Percentiles rank a stretch among this genome's conserved stretches.
Evolutionary conservation across 768 basidiomycete genomes (phyloP).

Genomic region (Porphyrellus cyaneotinctus): DNA sequence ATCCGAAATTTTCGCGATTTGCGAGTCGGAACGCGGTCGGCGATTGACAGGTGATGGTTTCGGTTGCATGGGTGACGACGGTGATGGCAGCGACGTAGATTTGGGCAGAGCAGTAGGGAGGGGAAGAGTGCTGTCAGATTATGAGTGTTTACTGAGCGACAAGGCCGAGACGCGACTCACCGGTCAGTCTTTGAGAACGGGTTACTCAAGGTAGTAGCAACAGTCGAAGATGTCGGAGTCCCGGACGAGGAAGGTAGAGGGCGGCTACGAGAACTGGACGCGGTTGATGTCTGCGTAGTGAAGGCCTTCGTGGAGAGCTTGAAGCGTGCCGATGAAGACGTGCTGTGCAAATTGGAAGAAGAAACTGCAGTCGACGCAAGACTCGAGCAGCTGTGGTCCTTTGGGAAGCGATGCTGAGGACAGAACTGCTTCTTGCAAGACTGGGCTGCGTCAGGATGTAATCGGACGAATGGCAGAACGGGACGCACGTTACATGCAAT

Average conservation of each 20-base stretch:
- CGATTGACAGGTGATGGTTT: conserved; percentile 16
- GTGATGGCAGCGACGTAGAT: conserved; percentile 3
- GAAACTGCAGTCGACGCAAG: conserved; percentile 11
- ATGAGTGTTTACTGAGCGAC: conserved; percentile 55
- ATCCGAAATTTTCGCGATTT: conserved; percentile 34
- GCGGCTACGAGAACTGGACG: background rate
- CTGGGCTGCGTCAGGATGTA: conserved; percentile 34
- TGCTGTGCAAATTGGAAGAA: conserved; percentile 9
- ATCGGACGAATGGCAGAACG: background rate
- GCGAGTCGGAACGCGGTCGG: conserved; percentile 32
- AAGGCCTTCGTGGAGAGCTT: conserved; percentile 6
- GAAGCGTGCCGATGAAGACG: background rate
- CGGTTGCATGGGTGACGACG: conserved; percentile 8
- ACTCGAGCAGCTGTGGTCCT: conserved; percentile 57
- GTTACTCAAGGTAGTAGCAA: conserved; percentile 23
- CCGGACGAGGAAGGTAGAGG: conserved; percentile 8
- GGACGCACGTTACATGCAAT: conserved; percentile 68
- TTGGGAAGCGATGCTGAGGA: conserved; percentile 73
- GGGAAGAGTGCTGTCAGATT: conserved; percentile 49
- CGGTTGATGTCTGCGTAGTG: conserved; percentile 4
- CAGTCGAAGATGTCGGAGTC: conserved; percentile 12
- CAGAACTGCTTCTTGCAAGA: conserved; percentile 72
- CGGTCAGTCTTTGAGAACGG: conserved; percentile 52
- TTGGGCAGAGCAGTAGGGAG: conserved; percentile 21
- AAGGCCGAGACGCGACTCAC: conserved; percentile 43